Evolutionary conservation across 345 rosid genomes (phyloP).

Genomic region (Cardamine occulta): DNA sequence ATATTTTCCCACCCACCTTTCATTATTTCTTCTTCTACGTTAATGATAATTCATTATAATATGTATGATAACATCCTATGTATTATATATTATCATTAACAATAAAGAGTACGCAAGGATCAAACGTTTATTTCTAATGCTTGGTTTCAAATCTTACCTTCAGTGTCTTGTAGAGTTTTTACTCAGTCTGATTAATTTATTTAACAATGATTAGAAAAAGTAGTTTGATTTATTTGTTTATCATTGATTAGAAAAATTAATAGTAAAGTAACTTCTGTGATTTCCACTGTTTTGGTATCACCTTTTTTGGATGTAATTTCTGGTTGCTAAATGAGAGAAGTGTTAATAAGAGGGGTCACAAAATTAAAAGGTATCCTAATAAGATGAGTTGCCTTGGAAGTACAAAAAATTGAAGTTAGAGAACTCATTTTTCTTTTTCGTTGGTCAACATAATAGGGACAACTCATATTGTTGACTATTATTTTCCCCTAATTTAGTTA

Average conservation of each 20-base stretch:
- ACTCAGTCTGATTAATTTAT: background rate
- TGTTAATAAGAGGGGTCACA: background rate
- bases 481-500: constrained; percentile 9
- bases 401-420: background rate
- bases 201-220: no score
- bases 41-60: constrained; percentile 2
- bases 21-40: background rate
- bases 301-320: background rate
- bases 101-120: background rate
- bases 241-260: no score
- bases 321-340: background rate
- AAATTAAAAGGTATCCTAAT: background rate
- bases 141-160: background rate
- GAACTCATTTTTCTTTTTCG: background rate
- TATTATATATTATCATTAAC: background rate
- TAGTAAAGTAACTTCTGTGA: background rate
- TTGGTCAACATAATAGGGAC: background rate
- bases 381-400: constrained; percentile 24
- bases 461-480: constrained; percentile 7
- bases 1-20: background rate
- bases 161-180: background rate
- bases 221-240: no score
- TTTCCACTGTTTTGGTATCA: background rate
- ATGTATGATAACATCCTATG: background rate
- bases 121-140: background rate